Evolutionary conservation across 495 filamentous ascomycete genomes (phyloP).

Genomic region (Bryoglossum gracile): DNA sequence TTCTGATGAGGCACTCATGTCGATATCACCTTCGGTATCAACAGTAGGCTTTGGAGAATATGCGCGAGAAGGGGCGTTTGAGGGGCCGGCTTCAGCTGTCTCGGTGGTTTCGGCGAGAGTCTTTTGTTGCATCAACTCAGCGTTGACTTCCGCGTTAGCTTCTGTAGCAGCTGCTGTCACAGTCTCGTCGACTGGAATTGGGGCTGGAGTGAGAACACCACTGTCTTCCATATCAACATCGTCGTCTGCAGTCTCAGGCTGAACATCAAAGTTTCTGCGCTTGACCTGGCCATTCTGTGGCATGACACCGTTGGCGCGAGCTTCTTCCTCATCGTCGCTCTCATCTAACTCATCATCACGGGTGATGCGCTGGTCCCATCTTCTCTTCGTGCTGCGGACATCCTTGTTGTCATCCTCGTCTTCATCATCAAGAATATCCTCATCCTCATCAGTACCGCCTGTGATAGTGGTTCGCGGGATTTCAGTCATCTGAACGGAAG

Average conservation of each 20-base stretch:
- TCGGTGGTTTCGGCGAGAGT: slow-evolving; percentile 37
- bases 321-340: slow-evolving; percentile 84
- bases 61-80: slow-evolving; percentile 35
- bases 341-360: slow-evolving; percentile 72
- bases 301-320: slow-evolving; percentile 60
- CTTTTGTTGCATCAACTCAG: slow-evolving; percentile 38
- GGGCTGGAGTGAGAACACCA: slow-evolving; percentile 45
- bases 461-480: slow-evolving; percentile 72
- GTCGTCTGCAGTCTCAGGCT: slow-evolving; percentile 46
- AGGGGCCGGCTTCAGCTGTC: slow-evolving; percentile 32
- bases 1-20: slow-evolving; percentile 46
- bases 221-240: slow-evolving; percentile 59
- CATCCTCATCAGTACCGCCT: slow-evolving; percentile 65
- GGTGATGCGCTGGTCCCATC: slow-evolving; percentile 71
- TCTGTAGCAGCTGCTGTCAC: slow-evolving; percentile 39
- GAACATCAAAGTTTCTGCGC: slow-evolving; percentile 59
- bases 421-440: slow-evolving; percentile 73
- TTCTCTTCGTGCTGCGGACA: slow-evolving; percentile 69
- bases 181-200: slow-evolving; percentile 36
- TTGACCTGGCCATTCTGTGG: slow-evolving; percentile 53
- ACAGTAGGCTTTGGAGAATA: slow-evolving; percentile 33
- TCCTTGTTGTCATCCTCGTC: slow-evolving; percentile 92
- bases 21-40: slow-evolving; percentile 53
- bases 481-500: slow-evolving; percentile 91
- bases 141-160: slow-evolving; percentile 44